Base-by-base conservation (phyloP, 371 early-diverging fungal genomes). In the Mucor irregularis region DNA sequence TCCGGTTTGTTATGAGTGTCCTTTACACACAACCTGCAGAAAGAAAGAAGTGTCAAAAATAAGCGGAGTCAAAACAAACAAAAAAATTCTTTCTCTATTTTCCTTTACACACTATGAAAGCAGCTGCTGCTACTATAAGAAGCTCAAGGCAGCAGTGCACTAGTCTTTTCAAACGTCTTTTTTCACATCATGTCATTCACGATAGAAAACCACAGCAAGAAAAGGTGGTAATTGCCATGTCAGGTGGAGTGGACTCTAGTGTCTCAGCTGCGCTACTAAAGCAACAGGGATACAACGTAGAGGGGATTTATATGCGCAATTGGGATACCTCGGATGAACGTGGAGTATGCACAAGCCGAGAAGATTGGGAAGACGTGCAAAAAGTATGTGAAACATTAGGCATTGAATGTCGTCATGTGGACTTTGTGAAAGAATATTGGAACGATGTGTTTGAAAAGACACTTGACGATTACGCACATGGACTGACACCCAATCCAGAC, bases 401-500 rank as follows among this genome's bases (percentile, higher is more conserved):
- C 0, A 92, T 96, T 13, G 83, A 84, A 13, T 88, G 90, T 35
- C 64, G 66, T 8, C 69, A 80, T 69, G 72, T 94, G 9, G 84
- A 95, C 49, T 87, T 96, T 58, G 84, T 88, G 8, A 90, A 89
- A 47, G 91, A 95, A 62, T 97, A 97, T 65, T 97, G 98, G 96
- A 87, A 73, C 29, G 68, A 78, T 16, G 96, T 96, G 17, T 97
- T 97, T 76, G 80, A 87, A 33, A 76, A 78, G 5, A 85, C 89
- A 22, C 61, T 96, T 2, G 78, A 83, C 1, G 91, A 81, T 35
- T 90, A 94, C 55, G 80, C 80, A 1, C 58, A 54, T 2, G 93
- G 94, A 0, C 30, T 78, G 28, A 97, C 98, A 0, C 96, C 98
- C 4, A 97, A 97, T 53, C 98, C 98, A 17, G 98, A 97, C 59